Percentiles rank a stretch among this genome's conserved stretches.
phyloP scores from a whole-genome alignment of 2,329 filamentous ascomycete species.

The Endocalyx cinctus region DNA sequence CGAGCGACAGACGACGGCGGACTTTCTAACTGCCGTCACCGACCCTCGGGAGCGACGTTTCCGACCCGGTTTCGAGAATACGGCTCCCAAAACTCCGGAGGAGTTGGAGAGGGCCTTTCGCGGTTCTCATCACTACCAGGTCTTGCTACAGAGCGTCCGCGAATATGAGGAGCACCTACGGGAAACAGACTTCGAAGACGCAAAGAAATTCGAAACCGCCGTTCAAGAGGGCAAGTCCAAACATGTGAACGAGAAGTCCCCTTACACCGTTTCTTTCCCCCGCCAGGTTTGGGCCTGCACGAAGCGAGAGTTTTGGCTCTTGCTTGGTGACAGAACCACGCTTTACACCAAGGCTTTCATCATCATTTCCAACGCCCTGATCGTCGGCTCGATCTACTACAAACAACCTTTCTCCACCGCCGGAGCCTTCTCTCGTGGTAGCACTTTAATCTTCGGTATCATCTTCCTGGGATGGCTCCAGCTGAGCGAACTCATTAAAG shows the following conservation, averaged over 20 bases:
- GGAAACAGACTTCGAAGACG: slow-evolving; percentile 54
- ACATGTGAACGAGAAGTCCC: slow-evolving; percentile 62
- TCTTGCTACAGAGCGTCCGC: slow-evolving; percentile 56
- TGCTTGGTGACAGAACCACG: slow-evolving; percentile 69
- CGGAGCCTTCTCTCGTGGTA: slow-evolving; percentile 57
- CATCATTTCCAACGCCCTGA: slow-evolving; percentile 66
- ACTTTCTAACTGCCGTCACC: slow-evolving; percentile 73
- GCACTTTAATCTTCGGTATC: slow-evolving; percentile 45
- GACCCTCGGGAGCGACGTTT: slow-evolving; percentile 69
- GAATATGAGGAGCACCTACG: slow-evolving; percentile 39
- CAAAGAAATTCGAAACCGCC: slow-evolving; percentile 60
- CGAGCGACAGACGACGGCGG: slow-evolving; percentile 62
- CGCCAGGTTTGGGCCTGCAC: slow-evolving; percentile 67
- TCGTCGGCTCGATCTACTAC: slow-evolving; percentile 77
- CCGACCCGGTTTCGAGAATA: slow-evolving; percentile 58
- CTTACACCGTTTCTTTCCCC: slow-evolving; percentile 71
- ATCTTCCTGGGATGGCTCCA: slow-evolving; percentile 63
- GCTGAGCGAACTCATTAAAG: slow-evolving; percentile 72
- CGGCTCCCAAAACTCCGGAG: slow-evolving; percentile 63
- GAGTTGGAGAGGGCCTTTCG: slow-evolving; percentile 65
- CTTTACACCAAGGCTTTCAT: slow-evolving; percentile 77
- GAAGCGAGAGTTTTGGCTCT: slow-evolving; percentile 72
- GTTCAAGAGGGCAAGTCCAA: slow-evolving; percentile 65
- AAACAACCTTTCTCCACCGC: slow-evolving; percentile 54
- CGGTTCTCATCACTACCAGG: slow-evolving; percentile 56